Evolutionary conservation across 1,284 basidiomycete genomes (phyloP), one percentile per base, ranked within the genome.

Genomic region (Microbotryomycetes sp.): DNA sequence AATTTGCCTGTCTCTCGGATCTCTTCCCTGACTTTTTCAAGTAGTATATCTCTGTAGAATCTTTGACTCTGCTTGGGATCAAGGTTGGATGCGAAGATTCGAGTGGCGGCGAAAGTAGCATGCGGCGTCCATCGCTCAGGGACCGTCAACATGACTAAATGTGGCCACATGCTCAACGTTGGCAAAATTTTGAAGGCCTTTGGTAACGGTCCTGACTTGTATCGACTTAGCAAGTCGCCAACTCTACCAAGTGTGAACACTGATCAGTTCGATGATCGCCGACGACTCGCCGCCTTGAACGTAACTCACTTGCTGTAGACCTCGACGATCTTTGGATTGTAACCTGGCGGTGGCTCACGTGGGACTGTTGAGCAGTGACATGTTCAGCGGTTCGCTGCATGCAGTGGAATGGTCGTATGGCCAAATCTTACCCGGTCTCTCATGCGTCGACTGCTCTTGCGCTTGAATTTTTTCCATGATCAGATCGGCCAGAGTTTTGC

Each of bases 101-200:
- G 86, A 22, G 94, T 97, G 19, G 94, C 94, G 9, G 92, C 92
- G 64, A 87, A 86, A 58, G 90, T 92, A 2, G 92, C 93, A 76
- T 97, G 92, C 0, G 96, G 89, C 0, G 91, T 91, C 96, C 96
- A 98, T 71, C 85, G 83, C 76, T 91, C 86, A 0, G 96, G 96
- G 64, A 83, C 81, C 22, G 96, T 98, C 56, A 98, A 83, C 30
- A 94, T 92, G 56, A 99, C 84, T 65, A 98, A 86, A 58, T 92
- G 88, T 7, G 93, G 92, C 96, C 96, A 99, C 67, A 90, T 87
- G 6, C 91, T 89, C 25, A 97, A 84, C 5, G 93, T 90, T 3
- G 96, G 96, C 31, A 99, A 88, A 62, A 99, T 91, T 80, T 98
- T 98, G 84, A 99, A 94, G 1, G 92, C 83, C 79, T 98, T 98